Base-by-base conservation (phyloP, 768 basidiomycete genomes). In the Pleurotus giganteus region DNA sequence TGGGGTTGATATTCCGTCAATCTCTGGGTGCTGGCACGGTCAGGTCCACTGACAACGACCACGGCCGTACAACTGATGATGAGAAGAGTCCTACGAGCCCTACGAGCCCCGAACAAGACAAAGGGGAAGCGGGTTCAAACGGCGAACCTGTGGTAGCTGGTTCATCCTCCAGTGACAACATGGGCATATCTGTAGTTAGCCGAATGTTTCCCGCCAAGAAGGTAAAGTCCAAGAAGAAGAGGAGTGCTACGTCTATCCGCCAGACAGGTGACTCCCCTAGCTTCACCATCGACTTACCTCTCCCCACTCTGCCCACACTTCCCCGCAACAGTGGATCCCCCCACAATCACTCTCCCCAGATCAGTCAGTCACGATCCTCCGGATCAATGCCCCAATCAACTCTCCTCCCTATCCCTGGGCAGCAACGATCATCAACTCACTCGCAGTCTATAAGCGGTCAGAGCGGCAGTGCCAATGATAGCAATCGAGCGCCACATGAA, bases 1-100 rank as follows among this genome's bases (percentile, higher is more conserved):
- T 78, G 4, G 74, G 74, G 2, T 68, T 80, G 27, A 63, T 67
- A 8, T 79, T 79, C 59, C 63, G 75, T 28, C 75, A 77, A 62
- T 76, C 77, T 12, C 27, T 51, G 13, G 49, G 49, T 17, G 49
- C 29, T 12, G 44, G 44, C 7, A 51, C 49, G 34, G 34, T 51
- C 49, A 51, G 24, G 37, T 51, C 49, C 9, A 37, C 21, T 12
- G 34, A 37, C 4, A 51, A 51, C n/a, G 17, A 47, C 29, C 46
- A 47, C 29, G 46, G 46, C 15, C 49, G 37, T n/a, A 12, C 19
- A 17, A 31, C 49, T 37, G 49, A 51, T 4, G 49, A 37, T 24
- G 49, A 51, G 34, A 51, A 51, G 49, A 51, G 34, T 37, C 49
- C 49, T 13, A 23, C 9, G 13, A 45, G 43, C 13, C 43, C 43